Conservation (phyloP, 2,329 filamentous ascomycete genomes). For the Cladosporium halotolerans region DNA sequence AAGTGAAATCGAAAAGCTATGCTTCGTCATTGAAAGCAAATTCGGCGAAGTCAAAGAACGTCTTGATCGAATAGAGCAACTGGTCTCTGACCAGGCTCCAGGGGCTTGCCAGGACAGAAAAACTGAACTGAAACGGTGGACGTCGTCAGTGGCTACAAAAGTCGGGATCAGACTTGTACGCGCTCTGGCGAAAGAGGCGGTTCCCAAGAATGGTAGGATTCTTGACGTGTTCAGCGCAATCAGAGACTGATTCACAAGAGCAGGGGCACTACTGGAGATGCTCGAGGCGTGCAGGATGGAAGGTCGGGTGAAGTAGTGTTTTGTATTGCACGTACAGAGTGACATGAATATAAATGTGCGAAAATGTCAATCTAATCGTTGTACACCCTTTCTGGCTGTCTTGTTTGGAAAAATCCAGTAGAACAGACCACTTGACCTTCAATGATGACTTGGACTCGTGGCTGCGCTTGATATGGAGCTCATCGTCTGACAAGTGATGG, state of each 20-base stretch:
- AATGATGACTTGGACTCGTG: too few species aligned
- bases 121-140: neutral
- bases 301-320: too few species aligned
- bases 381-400: too few species aligned
- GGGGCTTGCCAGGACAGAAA: neutral
- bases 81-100: neutral
- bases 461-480: too few species aligned
- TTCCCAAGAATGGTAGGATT: neutral
- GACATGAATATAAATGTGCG: too few species aligned
- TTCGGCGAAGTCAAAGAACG: neutral
- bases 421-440: too few species aligned
- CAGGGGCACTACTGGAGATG: neutral
- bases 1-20: neutral
- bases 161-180: neutral
- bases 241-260: neutral
- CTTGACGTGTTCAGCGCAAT: too few species aligned
- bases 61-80: neutral
- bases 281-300: neutral
- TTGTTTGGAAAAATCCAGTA: too few species aligned
- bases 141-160: neutral
- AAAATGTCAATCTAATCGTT: too few species aligned
- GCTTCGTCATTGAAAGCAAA: neutral
- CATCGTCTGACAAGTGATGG: too few species aligned
- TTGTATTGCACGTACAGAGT: too few species aligned
- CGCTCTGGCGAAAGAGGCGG: neutral